These are phyloP conservation scores for Starmera amethionina DNA, from an alignment of 805 yeast species.

Conservation along the genomic window DNA sequence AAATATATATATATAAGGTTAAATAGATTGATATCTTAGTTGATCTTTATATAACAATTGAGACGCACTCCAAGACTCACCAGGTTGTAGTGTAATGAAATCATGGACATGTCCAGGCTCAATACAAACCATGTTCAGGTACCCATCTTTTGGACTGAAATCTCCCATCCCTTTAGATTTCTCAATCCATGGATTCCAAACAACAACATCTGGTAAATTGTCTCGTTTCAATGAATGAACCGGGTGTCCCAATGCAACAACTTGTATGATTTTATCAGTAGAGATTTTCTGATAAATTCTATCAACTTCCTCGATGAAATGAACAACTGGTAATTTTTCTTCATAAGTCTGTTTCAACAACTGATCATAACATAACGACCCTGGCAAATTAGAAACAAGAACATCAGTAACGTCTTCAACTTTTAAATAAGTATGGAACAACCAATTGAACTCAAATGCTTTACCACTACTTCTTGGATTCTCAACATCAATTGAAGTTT, in stretches of 20 bases:
- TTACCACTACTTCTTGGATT: constrained; percentile 44
- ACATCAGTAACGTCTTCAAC: constrained; percentile 72
- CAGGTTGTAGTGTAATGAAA: constrained; percentile 55
- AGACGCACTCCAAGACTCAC: constrained; percentile 64
- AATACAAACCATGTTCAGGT: constrained; percentile 80
- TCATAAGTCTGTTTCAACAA: constrained; percentile 48
- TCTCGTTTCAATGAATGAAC: constrained; percentile 55
- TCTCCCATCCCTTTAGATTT: constrained; percentile 81
- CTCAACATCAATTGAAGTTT: constrained; percentile 64
- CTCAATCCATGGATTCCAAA: constrained; percentile 96
- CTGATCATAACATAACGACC: constrained; percentile 68
- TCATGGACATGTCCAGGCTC: constrained; percentile 88
- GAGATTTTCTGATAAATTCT: constrained; percentile 66
- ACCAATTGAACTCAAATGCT: constrained; percentile 80
- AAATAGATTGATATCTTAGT: constrained; percentile 48
- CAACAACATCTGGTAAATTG: constrained; percentile 64
- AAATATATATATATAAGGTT: constrained; percentile 2
- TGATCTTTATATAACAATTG: constrained; percentile 52
- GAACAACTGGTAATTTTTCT: constrained; percentile 68
- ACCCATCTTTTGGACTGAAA: constrained; percentile 81
- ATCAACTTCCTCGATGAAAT: constrained; percentile 73
- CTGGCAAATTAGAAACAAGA: constrained; percentile 68
- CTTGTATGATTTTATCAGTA: constrained; percentile 46
- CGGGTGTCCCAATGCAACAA: constrained; percentile 64
- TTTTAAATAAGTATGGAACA: constrained; percentile 83